phyloP scores from a whole-genome alignment of 2,329 filamentous ascomycete species.

The Penicillium sp. region DNA sequence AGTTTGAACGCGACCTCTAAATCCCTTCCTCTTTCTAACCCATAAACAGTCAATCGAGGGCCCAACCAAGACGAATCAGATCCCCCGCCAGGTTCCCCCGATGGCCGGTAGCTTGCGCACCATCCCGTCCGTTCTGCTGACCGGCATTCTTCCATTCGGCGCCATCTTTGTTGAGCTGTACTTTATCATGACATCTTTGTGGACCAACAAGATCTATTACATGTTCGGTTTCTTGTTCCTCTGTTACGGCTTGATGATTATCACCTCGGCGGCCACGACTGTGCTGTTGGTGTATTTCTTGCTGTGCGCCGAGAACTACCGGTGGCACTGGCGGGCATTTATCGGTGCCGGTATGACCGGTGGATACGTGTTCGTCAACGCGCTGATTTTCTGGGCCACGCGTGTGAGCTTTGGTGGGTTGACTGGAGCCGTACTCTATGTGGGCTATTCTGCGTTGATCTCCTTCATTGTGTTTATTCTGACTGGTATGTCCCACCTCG shows the following conservation, averaged over 20 bases:
- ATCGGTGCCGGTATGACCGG: conserved; percentile 87
- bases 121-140: conserved; percentile 85
- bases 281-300: conserved; percentile 95
- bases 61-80: conserved; percentile 94
- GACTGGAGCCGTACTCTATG: conserved; percentile 84
- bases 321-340: conserved; percentile 98
- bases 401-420: conserved; percentile 83
- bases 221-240: conserved; percentile 99
- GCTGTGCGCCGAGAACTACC: conserved; percentile 94
- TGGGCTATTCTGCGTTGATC: conserved; percentile 88
- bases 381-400: conserved; percentile 85
- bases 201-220: conserved; percentile 99
- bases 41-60: conserved; percentile 62
- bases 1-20: conserved; percentile 12
- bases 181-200: conserved; percentile 99
- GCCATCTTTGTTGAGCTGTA: conserved; percentile 98
- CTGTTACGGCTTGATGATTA: conserved; percentile 95
- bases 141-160: conserved; percentile 89
- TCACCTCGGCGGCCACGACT: conserved; percentile 89
- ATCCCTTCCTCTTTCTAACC: conserved; percentile 9
- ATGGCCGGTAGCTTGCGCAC: conserved; percentile 80
- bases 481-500: conserved; percentile 68
- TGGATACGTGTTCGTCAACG: conserved; percentile 88
- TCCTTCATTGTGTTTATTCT: conserved; percentile 91
- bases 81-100: conserved; percentile 92